A percentile compares a stretch with the other conserved stretches of the same genome.
Evolutionary conservation across 129 eudicot genomes (phyloP).

Genomic region (Lonicera japonica): DNA sequence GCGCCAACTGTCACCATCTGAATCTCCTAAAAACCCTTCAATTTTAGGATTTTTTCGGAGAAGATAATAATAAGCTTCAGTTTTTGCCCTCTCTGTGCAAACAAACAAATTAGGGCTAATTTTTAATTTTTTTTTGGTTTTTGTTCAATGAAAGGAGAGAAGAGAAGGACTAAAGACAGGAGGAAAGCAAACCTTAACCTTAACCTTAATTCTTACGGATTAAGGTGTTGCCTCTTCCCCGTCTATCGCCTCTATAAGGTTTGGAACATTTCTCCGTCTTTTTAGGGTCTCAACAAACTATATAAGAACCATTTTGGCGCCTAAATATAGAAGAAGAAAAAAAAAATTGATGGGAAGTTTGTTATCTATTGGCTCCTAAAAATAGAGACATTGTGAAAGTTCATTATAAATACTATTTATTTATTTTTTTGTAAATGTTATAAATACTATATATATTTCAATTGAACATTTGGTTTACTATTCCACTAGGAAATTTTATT

Average conservation of each 20-base stretch:
- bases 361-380: not conserved
- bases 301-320: slow-evolving; percentile 14
- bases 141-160: not conserved
- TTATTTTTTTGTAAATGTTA: no score
- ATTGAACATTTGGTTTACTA: no score
- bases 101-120: not conserved
- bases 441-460: no score
- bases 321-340: slow-evolving; percentile 12
- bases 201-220: not conserved
- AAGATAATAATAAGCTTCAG: not conserved
- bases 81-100: not conserved
- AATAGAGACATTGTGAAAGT: no score
- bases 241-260: not conserved
- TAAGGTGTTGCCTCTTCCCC: not conserved
- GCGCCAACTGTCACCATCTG: slow-evolving; percentile 29
- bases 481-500: no score
- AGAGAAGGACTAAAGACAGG: not conserved
- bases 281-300: slow-evolving; percentile 16
- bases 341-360: slow-evolving; percentile 2
- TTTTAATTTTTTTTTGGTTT: no score
- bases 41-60: not conserved
- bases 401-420: no score
- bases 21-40: not conserved
- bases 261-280: not conserved
- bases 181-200: not conserved